These are phyloP conservation scores for Blumeriella jaapii DNA, from an alignment of 2,329 filamentous ascomycete species.

Conservation along the genomic window DNA sequence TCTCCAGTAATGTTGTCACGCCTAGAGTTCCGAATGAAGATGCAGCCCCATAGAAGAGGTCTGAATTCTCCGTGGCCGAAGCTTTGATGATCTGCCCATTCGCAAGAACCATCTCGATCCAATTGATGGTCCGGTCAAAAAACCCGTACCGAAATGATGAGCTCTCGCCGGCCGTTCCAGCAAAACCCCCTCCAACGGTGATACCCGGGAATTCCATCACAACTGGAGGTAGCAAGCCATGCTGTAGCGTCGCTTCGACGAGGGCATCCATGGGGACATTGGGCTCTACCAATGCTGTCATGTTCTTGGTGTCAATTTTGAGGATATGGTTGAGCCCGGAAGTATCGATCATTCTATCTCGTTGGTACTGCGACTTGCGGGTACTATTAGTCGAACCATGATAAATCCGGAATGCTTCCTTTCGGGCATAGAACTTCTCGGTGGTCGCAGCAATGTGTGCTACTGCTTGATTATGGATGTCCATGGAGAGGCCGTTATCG, in stretches of 20 bases:
- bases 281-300: slow-evolving; percentile 46
- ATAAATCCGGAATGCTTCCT: slow-evolving; percentile 36
- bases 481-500: slow-evolving; percentile 13
- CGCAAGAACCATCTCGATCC: slow-evolving; percentile 50
- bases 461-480: slow-evolving; percentile 16
- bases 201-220: slow-evolving; percentile 64
- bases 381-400: slow-evolving; percentile 46
- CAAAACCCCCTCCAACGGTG: slow-evolving; percentile 54
- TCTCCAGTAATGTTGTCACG: slow-evolving; percentile 45
- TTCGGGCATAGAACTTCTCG: slow-evolving; percentile 13
- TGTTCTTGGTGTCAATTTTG: slow-evolving; percentile 30
- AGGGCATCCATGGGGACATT: slow-evolving; percentile 58
- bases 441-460: slow-evolving; percentile 12
- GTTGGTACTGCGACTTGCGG: slow-evolving; percentile 25
- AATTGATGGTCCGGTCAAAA: slow-evolving; percentile 51
- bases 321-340: slow-evolving; percentile 36
- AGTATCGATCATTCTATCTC: slow-evolving; percentile 31
- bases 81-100: slow-evolving; percentile 42
- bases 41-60: slow-evolving; percentile 47
- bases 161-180: slow-evolving; percentile 55
- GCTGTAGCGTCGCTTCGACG: slow-evolving; percentile 40
- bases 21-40: slow-evolving; percentile 49
- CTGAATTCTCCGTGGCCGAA: slow-evolving; percentile 34
- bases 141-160: slow-evolving; percentile 53
- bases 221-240: slow-evolving; percentile 47